Evolutionary conservation across 2,329 filamentous ascomycete species (phyloP), one percentile per base, ranked within the genome.

Genomic region (Talaromyces sp.): DNA sequence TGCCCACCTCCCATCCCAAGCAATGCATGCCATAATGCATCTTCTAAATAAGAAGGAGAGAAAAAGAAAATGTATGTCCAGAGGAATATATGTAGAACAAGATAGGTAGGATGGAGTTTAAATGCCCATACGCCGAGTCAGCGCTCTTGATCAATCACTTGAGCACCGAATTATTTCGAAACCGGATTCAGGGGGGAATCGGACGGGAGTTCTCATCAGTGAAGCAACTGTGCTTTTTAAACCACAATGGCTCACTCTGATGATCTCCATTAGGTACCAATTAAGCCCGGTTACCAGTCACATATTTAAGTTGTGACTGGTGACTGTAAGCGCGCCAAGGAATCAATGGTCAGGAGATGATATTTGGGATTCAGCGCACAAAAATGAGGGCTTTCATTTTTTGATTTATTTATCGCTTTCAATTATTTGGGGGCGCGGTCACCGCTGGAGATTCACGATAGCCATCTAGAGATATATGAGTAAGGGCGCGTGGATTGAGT

Each of bases 371-470:
- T 7, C 13, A 33, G 27, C 42, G 19, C n/a, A 44, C 11, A 11
- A 32, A 19, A 17, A 32, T 16, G 19, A 32, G 29, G 13, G n/a
- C 13, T 35, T 35, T n/a, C 27, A 27, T 9, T 20, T 51, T 52
- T 14, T n/a, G 3, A 13, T 27, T 17, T 9, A 35, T 27, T 36
- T 36, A 8, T 22, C 13, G 16, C 2, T 46, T 46, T 5, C 17
- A n/a, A 13, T n/a, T 35, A 14, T 24, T 36, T 10, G 7, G 9
- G 22, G 17, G 7, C 16, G 10, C 29, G 53, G 29, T 74, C 67
- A 74, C 55, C 71, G 69, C 52, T 74, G 71, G 22, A 74, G 58
- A 52, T 75, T 74, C 29, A 75, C 62, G 36, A 75, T 68, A 24
- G 71, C 72, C 64, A 74, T 60, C 72, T 74, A 41, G 37, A 35